Evolutionary conservation across 169 alveolate genomes (phyloP), one percentile per base, ranked within the genome.

Genomic region (Eimeria acervulina): DNA sequence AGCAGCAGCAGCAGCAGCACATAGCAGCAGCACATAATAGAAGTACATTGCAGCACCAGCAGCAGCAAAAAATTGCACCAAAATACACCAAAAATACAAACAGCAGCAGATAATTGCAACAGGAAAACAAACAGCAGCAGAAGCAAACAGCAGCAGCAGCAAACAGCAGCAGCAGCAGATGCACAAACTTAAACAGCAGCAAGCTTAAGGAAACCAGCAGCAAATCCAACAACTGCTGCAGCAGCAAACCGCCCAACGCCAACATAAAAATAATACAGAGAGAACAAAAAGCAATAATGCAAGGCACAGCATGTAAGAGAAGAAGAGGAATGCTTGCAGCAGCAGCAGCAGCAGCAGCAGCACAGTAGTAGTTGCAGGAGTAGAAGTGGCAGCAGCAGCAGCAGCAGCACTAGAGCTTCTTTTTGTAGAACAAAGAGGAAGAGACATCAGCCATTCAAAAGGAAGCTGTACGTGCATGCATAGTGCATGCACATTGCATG

Each of bases 321-420:
- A 55, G 21, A 55, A 55, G 5, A 55, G 2, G 21, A 55, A 23
- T 23, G 21, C 68, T 55, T 17, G 5, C 68, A 55, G 68, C 68
- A 55, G 68, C 68, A 55, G 68, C 68, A 55, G 68, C 68, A 55
- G 68, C 0, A 0, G 68, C 68, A 55, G 68, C 68, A 55, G 68
- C 68, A 55, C 28, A 17, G 21, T 17, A n/a, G n/a, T n/a, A n/a
- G n/a, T n/a, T n/a, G n/a, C n/a, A n/a, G n/a, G n/a, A n/a, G n/a
- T n/a, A n/a, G n/a, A n/a, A n/a, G n/a, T n/a, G n/a, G n/a, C 68
- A 55, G 68, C 68, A 55, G 68, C 68, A 55, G 68, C 68, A 55
- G 68, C 68, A 55, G 68, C 68, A 55, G 21, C 15, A 55, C 28
- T 55, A 1, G 3, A 55, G 0, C 21, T 55, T 17, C n/a, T n/a